Percentiles rank a stretch among this genome's conserved stretches.
Evolutionary conservation across 768 basidiomycete species (phyloP).

Genomic region (Lactarius vividus): DNA sequence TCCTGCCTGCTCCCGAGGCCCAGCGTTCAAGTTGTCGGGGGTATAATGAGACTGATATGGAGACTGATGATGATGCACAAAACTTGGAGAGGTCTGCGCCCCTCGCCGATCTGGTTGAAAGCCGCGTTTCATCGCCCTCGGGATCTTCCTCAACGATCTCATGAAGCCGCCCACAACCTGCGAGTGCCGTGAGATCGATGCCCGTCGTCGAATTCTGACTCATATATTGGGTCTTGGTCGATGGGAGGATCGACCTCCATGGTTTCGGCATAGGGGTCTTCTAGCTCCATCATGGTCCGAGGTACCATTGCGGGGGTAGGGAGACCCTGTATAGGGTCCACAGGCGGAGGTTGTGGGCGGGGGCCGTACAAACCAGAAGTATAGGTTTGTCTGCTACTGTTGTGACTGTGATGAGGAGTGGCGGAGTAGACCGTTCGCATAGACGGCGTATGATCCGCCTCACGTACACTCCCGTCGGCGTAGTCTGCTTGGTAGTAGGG

Average conservation of each 20-base stretch:
- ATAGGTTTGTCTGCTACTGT: constrained; percentile 16
- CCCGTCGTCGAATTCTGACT: constrained; percentile 15
- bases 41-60: constrained; percentile 5
- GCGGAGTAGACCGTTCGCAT: background rate
- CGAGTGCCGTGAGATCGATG: background rate
- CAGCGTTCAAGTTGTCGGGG: background rate
- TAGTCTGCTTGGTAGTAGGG: constrained; percentile 2
- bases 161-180: constrained; percentile 27
- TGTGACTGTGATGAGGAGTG: constrained; percentile 21
- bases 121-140: constrained; percentile 22
- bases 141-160: constrained; percentile 19
- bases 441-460: constrained; percentile 17
- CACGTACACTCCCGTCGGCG: constrained; percentile 5
- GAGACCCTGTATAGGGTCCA: constrained; percentile 12
- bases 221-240: background rate
- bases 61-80: constrained; percentile 1
- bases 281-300: constrained; percentile 9
- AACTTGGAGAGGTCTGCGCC: constrained; percentile 6
- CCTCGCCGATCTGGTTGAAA: constrained; percentile 14
- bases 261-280: constrained; percentile 21
- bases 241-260: constrained; percentile 20
- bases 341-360: constrained; percentile 17
- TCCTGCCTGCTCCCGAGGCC: background rate
- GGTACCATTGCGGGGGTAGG: constrained; percentile 6
- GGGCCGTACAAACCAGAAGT: constrained; percentile 19